Base-by-base conservation (phyloP, 169 alveolate species). In the Sarcocystis neurona region DNA sequence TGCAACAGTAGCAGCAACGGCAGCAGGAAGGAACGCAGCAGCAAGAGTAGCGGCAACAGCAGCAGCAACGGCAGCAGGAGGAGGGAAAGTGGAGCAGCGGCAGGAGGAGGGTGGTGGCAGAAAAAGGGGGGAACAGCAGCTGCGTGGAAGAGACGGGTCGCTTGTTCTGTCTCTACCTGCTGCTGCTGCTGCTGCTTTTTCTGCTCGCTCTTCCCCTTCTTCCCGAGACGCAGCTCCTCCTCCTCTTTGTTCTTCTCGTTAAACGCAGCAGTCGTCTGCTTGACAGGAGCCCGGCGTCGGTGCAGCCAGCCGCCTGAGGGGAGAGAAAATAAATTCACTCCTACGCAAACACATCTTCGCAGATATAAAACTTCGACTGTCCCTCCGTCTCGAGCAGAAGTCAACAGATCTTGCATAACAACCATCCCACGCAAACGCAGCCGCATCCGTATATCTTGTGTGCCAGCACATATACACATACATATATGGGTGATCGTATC, bases 171-270 rank as follows among this genome's bases (percentile, higher is more conserved):
- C n/a, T n/a, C 47, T 56, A 68, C 90, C 84, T 85, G 90, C 43
- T 85, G 90, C 43, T 85, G 90, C 27, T 70, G 90, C 85, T 85
- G 90, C 50, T 85, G 90, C 84, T 85, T 85, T 77, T 85, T 85
- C 60, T 85, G 90, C 6, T 85, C 90, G 58, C 90, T 85, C 84
- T 85, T 85, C n/a, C 84, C 90, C 53, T 85, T 85, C 74, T 85
- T 85, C 46, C 90, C 90, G 6, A 85, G 46, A 6, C 78, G 78
- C 34, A 85, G 58, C 72, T 85, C 90, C 41, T 85, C 90, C 34
- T 85, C 90, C 23, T 85, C 90, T 30, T 85, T 85, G 58, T 78
- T 85, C 44, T 85, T 85, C 60, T 85, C 90, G 75, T 85, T 85
- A 63, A 68, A 85, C 27, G 90, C 90, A 27, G 90, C 90, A 12